Conservation (phyloP, 2,329 filamentous ascomycete genomes). For the Diplodia seriata region DNA sequence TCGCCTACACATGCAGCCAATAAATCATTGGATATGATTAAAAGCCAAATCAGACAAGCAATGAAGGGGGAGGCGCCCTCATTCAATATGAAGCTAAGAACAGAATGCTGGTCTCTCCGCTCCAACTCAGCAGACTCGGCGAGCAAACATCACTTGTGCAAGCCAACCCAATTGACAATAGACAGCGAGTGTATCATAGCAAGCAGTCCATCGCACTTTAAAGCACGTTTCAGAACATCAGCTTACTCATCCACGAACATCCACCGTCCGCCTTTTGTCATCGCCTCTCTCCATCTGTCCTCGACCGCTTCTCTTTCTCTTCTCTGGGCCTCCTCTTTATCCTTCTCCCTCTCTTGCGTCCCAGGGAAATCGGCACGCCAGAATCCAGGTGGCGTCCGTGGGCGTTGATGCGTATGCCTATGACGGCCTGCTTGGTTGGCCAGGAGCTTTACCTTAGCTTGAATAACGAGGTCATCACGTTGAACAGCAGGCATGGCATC, state of each 20-base stretch:
- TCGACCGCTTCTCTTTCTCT: slow-evolving; percentile 70
- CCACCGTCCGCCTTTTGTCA: slow-evolving; percentile 77
- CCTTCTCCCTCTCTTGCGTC: slow-evolving; percentile 77
- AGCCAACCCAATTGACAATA: background rate
- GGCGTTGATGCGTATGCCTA: slow-evolving; percentile 73
- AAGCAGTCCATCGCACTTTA: background rate
- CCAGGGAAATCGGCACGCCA: slow-evolving; percentile 90
- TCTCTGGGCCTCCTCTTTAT: slow-evolving; percentile 69
- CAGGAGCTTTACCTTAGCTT: slow-evolving; percentile 75
- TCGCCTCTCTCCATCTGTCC: slow-evolving; percentile 81
- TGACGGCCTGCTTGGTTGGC: slow-evolving; percentile 81
- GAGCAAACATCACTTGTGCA: background rate
- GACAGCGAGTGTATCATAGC: background rate
- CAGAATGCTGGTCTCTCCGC: background rate
- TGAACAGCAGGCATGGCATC: slow-evolving; percentile 65
- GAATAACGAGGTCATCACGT: slow-evolving; percentile 70
- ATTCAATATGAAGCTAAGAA: background rate
- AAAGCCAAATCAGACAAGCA: too few relatives aligned
- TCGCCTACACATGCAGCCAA: background rate
- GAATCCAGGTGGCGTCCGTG: slow-evolving; percentile 80
- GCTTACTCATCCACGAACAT: slow-evolving; percentile 78
- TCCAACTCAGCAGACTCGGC: background rate
- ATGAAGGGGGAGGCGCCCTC: background rate
- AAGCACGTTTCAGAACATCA: background rate
- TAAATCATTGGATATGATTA: too few relatives aligned